phyloP scores from a whole-genome alignment of 2,329 filamentous ascomycete species.

The Fusarium sp. region DNA sequence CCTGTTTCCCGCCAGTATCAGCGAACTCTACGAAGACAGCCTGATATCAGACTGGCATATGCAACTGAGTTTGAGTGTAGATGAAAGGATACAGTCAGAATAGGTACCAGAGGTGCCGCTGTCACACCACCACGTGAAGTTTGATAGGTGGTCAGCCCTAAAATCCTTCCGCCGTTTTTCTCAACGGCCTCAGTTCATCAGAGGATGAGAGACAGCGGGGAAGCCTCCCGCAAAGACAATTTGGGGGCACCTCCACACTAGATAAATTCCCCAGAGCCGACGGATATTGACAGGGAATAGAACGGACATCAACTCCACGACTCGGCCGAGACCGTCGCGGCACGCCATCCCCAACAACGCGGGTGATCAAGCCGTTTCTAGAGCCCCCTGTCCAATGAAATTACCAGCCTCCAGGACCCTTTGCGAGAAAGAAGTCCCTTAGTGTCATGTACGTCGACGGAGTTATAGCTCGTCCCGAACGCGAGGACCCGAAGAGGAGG shows the following conservation, averaged over 20 bases:
- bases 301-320: conserved; percentile 2
- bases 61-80: neutral
- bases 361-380: conserved; percentile 8
- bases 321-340: conserved; percentile 35
- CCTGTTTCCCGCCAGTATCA: neutral
- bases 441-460: conserved; percentile 15
- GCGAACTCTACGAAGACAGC: neutral
- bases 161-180: neutral
- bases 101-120: neutral
- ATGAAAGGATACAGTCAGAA: conserved; percentile 4
- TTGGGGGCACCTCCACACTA: conserved; percentile 4
- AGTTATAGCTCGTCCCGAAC: conserved; percentile 19
- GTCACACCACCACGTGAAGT: neutral
- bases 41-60: neutral
- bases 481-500: conserved; percentile 24
- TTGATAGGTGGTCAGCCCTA: conserved; percentile 1
- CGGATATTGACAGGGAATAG: conserved; percentile 34
- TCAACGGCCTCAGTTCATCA: neutral
- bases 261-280: conserved; percentile 11
- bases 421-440: conserved; percentile 12
- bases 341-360: conserved; percentile 1
- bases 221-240: neutral
- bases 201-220: neutral
- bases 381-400: conserved; percentile 21
- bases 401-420: conserved; percentile 1